These are phyloP conservation scores for Globisporangium irregulare DNA, from an alignment of 352 stramenopile species.

Conservation along the genomic window DNA sequence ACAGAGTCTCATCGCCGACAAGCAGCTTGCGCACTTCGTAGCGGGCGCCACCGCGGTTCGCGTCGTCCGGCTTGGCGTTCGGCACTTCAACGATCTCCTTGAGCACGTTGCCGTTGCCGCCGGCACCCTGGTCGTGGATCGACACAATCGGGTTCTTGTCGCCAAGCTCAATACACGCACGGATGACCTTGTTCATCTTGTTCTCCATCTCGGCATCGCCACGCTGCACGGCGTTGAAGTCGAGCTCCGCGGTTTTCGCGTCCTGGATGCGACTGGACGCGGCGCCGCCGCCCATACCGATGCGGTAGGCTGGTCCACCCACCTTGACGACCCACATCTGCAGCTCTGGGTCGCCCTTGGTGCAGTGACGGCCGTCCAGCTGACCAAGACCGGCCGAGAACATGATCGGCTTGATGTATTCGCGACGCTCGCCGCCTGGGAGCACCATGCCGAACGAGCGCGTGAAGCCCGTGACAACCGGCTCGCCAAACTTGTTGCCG, in stretches of 20 bases:
- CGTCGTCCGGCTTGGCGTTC: constrained; percentile 83
- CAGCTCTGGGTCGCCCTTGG: constrained; percentile 93
- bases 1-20: constrained; percentile 97
- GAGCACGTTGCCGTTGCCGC: constrained; percentile 99
- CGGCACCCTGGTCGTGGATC: constrained; percentile 99
- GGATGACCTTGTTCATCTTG: constrained; percentile 99
- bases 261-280: constrained; percentile 95
- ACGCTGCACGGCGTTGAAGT: constrained; percentile 99
- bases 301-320: constrained; percentile 97
- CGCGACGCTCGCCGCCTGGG: constrained; percentile 93
- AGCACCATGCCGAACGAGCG: constrained; percentile 97
- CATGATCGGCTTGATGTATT: constrained; percentile 99
- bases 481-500: constrained; percentile 99
- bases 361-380: constrained; percentile 92
- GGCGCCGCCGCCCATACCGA: constrained; percentile 98
- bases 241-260: constrained; percentile 91
- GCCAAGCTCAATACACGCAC: constrained; percentile 96
- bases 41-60: constrained; percentile 72
- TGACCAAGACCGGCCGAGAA: constrained; percentile 98
- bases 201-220: constrained; percentile 99
- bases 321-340: constrained; percentile 99
- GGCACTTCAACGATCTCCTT: constrained; percentile 98
- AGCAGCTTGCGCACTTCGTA: constrained; percentile 97
- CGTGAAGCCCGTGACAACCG: constrained; percentile 98
- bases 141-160: constrained; percentile 98